Base-by-base conservation (phyloP, 257 asterid genomes). In the Nemophila menziesii region DNA sequence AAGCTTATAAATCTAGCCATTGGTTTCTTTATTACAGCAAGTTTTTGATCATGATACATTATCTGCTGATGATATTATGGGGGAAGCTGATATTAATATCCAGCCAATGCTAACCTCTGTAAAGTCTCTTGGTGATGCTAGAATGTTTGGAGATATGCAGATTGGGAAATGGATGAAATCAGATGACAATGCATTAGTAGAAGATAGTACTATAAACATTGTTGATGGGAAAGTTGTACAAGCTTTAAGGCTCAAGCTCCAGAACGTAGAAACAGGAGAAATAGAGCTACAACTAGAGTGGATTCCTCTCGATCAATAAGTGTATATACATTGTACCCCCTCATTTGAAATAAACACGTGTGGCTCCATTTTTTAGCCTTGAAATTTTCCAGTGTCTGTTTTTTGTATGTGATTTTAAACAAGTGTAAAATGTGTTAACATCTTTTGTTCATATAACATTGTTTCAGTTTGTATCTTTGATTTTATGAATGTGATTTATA, bases 31-130 rank as follows among this genome's bases (percentile, higher is more conserved):
- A 11, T 36, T 39, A 26, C 80, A 81, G 93, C 69, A 74, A 65
- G 86, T 81, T 16, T 81, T 58, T 24, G 93, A 81, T 46, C 58
- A 78, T 43, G 93, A 81, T 66, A 78, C 86, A 1, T 78, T 81
- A 44, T 74, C 92, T 22, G 78, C 93, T 11, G 92, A 81, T 16
- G 93, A 81, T 66, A 63, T 72, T 20, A 81, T 81, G 93, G 93
- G 93, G 41, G 86, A 81, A 46, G 93, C 90, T 0, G 86, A 81
- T 68, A 72, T 81, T 39, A 90, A 81, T 49, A 75, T 89, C 33
- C 98, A 78, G 52, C 68, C 98, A 22, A 76, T 89, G 86, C 78
- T 89, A 71, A 80, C 95, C 27, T 80, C 98, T 19, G 95, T 95
- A 20, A 73, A 78, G 44, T 82, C 93, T 12, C 84, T 78, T 26